Conservation (phyloP, 1,284 basidiomycete genomes). For the Prillingera fragicola region DNA sequence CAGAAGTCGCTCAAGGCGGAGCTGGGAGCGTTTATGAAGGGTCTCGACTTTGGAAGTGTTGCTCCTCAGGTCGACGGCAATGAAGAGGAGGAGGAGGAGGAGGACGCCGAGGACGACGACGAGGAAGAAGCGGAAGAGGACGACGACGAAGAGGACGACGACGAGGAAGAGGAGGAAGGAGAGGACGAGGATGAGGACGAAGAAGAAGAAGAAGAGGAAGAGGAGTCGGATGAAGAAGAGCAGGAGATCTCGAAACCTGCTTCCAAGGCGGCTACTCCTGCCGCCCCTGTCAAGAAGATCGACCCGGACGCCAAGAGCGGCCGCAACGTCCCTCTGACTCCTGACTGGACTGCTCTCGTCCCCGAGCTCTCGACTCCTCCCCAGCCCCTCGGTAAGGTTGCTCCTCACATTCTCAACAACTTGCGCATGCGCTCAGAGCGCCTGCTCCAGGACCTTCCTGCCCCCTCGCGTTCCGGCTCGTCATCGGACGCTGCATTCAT, state of each 20-base stretch:
- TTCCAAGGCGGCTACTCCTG: slow-evolving; percentile 13
- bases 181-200: slow-evolving; percentile 43
- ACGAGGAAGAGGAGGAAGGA: slow-evolving; percentile 29
- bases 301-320: slow-evolving; percentile 28
- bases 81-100: slow-evolving; percentile 23
- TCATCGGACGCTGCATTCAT: slow-evolving; percentile 74
- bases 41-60: slow-evolving; percentile 50
- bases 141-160: slow-evolving; percentile 23
- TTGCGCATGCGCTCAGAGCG: slow-evolving; percentile 28
- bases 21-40: slow-evolving; percentile 58
- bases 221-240: slow-evolving; percentile 30
- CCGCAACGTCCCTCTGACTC: slow-evolving; percentile 31
- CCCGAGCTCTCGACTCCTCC: slow-evolving; percentile 26
- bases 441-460: slow-evolving; percentile 33
- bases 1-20: slow-evolving; percentile 54
- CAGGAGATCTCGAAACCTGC: slow-evolving; percentile 15
- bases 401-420: slow-evolving; percentile 23
- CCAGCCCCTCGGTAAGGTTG: slow-evolving; percentile 15
- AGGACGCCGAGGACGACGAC: slow-evolving; percentile 20
- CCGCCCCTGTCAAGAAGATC: neutral
- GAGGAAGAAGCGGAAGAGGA: slow-evolving; percentile 29
- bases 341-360: slow-evolving; percentile 31
- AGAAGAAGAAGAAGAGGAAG: slow-evolving; percentile 35
- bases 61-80: slow-evolving; percentile 16
- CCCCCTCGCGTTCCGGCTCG: slow-evolving; percentile 34